These are phyloP conservation scores for Gardenia jasminoides DNA, from an alignment of 257 asterid species.

Conservation along the genomic window DNA sequence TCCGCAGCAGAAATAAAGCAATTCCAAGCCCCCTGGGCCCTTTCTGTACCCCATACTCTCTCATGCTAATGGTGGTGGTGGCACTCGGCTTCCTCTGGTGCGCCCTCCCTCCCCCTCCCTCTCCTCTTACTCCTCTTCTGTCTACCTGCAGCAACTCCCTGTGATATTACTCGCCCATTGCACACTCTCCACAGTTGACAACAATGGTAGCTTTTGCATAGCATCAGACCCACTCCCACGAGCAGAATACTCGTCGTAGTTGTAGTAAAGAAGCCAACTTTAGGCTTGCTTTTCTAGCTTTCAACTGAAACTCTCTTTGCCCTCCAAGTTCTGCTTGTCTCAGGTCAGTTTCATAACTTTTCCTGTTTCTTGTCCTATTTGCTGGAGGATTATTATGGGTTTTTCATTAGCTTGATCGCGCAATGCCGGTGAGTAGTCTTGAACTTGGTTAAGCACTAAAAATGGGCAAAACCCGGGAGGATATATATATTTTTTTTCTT, in stretches of 20 bases:
- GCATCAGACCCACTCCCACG: too few relatives aligned
- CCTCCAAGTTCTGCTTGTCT: slow-evolving; percentile 4
- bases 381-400: background rate
- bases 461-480: background rate
- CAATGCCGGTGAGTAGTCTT: slow-evolving; percentile 14
- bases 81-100: too few relatives aligned
- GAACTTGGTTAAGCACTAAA: background rate
- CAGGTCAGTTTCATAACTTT: slow-evolving; percentile 15
- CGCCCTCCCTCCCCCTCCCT: too few relatives aligned
- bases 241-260: background rate
- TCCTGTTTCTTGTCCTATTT: background rate
- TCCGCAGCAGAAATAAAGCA: too few relatives aligned
- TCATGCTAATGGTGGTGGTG: too few relatives aligned
- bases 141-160: too few relatives aligned
- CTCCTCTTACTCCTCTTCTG: too few relatives aligned
- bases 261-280: background rate
- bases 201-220: background rate
- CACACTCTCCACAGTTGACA: background rate
- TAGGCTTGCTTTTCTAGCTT: background rate
- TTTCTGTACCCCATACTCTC: too few relatives aligned
- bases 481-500: too few relatives aligned
- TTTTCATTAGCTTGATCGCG: slow-evolving; percentile 11
- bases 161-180: too few relatives aligned
- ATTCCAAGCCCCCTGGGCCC: too few relatives aligned
- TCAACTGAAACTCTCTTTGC: background rate